A percentile compares a stretch with the other conserved stretches of the same genome.
These are phyloP conservation scores for Polymyxa betae DNA, from an alignment of 208 protist species.

Conservation along the genomic window DNA sequence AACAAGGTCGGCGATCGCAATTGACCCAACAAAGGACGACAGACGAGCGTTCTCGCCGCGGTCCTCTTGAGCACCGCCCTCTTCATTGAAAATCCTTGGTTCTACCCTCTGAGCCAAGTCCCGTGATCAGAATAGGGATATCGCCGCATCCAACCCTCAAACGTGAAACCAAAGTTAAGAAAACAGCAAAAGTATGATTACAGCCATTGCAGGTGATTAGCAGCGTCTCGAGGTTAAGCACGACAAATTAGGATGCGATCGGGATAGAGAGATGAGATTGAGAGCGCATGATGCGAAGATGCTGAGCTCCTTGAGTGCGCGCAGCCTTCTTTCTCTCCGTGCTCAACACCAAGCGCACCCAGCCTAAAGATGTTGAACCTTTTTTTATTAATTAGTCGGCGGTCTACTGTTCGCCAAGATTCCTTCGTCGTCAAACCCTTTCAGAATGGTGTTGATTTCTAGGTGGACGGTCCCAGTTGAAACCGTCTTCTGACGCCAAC, in stretches of 20 bases:
- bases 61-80: slow-evolving; percentile 59
- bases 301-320: no score
- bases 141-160: no score
- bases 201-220: no score
- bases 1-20: slow-evolving; percentile 95
- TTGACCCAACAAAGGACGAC: slow-evolving; percentile 86
- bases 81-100: slow-evolving; percentile 57
- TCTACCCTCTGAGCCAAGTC: slow-evolving; percentile 16
- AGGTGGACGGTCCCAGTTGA: slow-evolving; percentile 33
- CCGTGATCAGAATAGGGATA: no score
- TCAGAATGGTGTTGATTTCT: slow-evolving; percentile 18
- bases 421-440: not conserved
- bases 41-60: slow-evolving; percentile 69
- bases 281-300: no score
- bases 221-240: no score
- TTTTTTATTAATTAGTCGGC: slow-evolving; percentile 24
- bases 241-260: no score
- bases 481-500: slow-evolving; percentile 3
- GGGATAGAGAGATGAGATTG: no score
- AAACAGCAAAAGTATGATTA: no score
- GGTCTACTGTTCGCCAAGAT: not conserved
- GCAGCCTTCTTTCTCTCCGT: no score
- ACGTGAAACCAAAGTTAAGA: no score
- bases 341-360: no score
- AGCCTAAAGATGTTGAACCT: not conserved